Percentiles rank a stretch among this genome's conserved stretches.
Conservation (phyloP, 169 alveolate species). For the Theileria sp. region DNA sequence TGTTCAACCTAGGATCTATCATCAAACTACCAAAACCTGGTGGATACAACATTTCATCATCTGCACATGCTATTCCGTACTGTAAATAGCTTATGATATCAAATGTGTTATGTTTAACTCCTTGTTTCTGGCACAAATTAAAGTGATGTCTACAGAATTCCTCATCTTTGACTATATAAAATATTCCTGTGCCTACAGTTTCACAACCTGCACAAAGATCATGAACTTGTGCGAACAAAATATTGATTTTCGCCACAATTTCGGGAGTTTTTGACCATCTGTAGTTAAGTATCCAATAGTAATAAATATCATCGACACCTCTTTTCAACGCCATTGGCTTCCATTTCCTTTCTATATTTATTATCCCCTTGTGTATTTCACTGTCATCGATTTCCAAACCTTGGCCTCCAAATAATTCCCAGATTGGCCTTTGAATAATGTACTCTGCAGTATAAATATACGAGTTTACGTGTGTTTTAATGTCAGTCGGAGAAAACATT, state of each 20-base stretch:
- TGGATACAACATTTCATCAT: constrained; percentile 10
- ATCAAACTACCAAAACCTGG: neutral
- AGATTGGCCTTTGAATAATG: neutral
- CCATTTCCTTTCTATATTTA: neutral
- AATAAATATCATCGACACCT: neutral
- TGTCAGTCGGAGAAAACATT: neutral
- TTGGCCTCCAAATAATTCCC: neutral
- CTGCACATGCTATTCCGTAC: neutral
- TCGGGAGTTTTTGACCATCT: neutral
- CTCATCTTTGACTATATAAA: neutral
- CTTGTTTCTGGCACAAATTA: neutral
- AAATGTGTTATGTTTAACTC: neutral
- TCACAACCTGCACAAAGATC: constrained; percentile 1
- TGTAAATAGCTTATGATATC: neutral
- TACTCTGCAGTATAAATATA: neutral
- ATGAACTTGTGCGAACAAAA: neutral
- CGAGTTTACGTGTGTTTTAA: neutral
- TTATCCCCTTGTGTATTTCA: neutral
- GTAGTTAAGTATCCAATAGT: neutral
- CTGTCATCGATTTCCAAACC: neutral
- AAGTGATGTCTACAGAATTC: neutral
- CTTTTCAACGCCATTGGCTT: constrained; percentile 4
- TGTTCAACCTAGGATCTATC: neutral
- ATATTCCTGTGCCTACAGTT: neutral
- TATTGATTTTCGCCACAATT: neutral